A percentile compares a stretch with the other conserved stretches of the same genome.
Evolutionary conservation across 768 basidiomycete genomes (phyloP).

Genomic region (Mycena latifolia): DNA sequence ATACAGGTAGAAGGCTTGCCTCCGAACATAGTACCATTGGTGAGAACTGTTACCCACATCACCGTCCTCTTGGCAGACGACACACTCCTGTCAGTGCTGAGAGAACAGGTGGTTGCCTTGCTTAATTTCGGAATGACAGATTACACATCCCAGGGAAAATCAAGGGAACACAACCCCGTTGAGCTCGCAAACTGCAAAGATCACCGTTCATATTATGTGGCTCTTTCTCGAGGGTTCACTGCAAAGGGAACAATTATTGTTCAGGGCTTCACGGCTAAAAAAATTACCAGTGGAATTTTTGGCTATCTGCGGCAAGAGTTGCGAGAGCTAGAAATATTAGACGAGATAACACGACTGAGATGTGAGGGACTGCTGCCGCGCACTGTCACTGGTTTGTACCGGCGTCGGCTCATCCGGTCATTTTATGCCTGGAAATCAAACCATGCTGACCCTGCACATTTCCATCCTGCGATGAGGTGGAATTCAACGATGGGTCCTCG

Average conservation of each 20-base stretch:
- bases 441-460: no score
- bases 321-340: constrained; percentile 48
- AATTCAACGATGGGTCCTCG: not conserved
- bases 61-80: no score
- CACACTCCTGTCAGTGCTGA: no score
- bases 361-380: not conserved
- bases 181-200: no score
- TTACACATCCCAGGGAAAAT: no score
- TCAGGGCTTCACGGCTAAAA: constrained; percentile 40
- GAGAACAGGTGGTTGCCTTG: no score
- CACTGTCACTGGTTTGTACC: not conserved
- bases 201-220: no score
- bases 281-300: constrained; percentile 41
- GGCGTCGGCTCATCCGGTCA: no score
- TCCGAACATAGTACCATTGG: constrained; percentile 46
- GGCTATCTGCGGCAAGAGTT: constrained; percentile 49
- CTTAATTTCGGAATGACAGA: no score
- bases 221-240: no score
- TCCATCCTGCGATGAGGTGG: not conserved
- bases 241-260: constrained; percentile 41
- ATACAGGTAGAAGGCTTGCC: constrained; percentile 43
- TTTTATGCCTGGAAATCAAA: no score
- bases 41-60: not conserved
- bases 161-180: no score
- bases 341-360: constrained; percentile 44